Conservation (phyloP, 768 basidiomycete species). For the Leccinum incarnatum region DNA sequence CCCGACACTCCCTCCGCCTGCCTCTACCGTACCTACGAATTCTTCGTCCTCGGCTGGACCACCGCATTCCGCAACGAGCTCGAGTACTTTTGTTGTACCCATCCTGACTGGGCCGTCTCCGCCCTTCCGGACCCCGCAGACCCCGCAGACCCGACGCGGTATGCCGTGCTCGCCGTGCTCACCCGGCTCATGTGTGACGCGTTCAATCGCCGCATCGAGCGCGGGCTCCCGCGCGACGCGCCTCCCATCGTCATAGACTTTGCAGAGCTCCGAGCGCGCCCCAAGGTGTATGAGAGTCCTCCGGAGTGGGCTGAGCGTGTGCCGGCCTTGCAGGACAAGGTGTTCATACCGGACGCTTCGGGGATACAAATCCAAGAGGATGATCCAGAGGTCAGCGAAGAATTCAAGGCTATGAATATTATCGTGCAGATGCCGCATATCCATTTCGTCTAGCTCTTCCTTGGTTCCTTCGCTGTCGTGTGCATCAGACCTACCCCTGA, state of each 20-base stretch:
- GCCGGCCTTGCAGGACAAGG: background rate
- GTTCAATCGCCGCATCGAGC: constrained; percentile 13
- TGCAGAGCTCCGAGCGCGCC: constrained; percentile 8
- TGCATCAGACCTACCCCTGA: background rate
- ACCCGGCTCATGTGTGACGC: constrained; percentile 11
- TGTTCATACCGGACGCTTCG: constrained; percentile 4
- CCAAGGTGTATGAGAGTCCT: constrained; percentile 7
- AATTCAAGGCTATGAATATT: constrained; percentile 10
- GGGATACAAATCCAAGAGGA: background rate
- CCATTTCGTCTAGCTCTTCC: constrained; percentile 1
- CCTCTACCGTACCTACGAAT: constrained; percentile 10
- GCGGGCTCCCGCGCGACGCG: constrained; percentile 7
- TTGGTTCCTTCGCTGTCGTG: background rate
- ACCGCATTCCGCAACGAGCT: constrained; percentile 13
- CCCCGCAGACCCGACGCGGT: constrained; percentile 1
- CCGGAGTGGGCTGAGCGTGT: constrained; percentile 1
- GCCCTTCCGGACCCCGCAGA: constrained; percentile 3
- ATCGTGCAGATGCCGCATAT: constrained; percentile 12
- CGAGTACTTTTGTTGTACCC: constrained; percentile 10
- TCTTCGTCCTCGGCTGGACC: constrained; percentile 11
- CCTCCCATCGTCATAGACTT: constrained; percentile 11
- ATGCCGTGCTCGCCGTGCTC: constrained; percentile 4
- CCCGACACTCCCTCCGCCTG: constrained; percentile 5
- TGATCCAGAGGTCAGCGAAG: constrained; percentile 6
- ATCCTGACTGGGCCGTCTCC: constrained; percentile 5